A percentile compares a stretch with the other conserved stretches of the same genome.
These are phyloP conservation scores for Cryomyces antarcticus DNA, from an alignment of 495 filamentous ascomycete genomes.

Conservation along the genomic window DNA sequence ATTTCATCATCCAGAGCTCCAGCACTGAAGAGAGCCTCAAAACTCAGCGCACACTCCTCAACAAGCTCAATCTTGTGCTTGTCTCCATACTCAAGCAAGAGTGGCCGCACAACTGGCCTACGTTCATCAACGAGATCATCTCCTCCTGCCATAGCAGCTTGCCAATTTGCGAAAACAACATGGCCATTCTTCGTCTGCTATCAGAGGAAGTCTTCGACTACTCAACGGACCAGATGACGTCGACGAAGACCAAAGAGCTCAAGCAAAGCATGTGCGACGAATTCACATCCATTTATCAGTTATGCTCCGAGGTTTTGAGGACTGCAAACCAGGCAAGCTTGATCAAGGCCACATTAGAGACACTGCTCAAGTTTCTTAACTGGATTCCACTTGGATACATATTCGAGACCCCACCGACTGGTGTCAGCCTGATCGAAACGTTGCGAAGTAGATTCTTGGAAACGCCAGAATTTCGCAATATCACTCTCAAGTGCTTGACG, in stretches of 20 bases:
- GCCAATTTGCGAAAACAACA: conserved; percentile 98
- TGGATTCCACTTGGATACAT: conserved; percentile 98
- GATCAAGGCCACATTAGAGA: conserved; percentile 86
- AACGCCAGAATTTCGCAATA: conserved; percentile 80
- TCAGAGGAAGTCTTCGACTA: conserved; percentile 99
- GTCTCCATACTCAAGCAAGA: conserved; percentile 97
- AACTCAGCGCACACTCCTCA: conserved; percentile 66
- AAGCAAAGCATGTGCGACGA: conserved; percentile 97
- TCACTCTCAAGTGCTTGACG: conserved; percentile 89
- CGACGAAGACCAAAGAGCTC: conserved; percentile 78
- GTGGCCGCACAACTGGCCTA: conserved; percentile 99
- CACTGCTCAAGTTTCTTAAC: conserved; percentile 85
- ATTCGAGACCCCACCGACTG: conserved; percentile 59
- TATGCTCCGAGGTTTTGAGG: conserved; percentile 82
- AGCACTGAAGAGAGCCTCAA: conserved; percentile 68
- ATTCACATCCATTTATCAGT: conserved; percentile 90
- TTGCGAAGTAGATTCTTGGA: conserved; percentile 77
- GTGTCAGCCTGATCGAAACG: conserved; percentile 61
- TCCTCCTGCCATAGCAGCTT: conserved; percentile 83
- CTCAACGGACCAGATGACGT: conserved; percentile 96
- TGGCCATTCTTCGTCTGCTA: conserved; percentile 87
- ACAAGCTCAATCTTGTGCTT: conserved; percentile 93
- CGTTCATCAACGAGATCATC: conserved; percentile 98
- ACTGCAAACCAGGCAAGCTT: conserved; percentile 74
- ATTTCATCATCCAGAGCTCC: conserved; percentile 88